Percentiles rank a stretch among this genome's conserved stretches.
Conservation (phyloP, 169 alveolate species). For the Perkinsus marinus region DNA sequence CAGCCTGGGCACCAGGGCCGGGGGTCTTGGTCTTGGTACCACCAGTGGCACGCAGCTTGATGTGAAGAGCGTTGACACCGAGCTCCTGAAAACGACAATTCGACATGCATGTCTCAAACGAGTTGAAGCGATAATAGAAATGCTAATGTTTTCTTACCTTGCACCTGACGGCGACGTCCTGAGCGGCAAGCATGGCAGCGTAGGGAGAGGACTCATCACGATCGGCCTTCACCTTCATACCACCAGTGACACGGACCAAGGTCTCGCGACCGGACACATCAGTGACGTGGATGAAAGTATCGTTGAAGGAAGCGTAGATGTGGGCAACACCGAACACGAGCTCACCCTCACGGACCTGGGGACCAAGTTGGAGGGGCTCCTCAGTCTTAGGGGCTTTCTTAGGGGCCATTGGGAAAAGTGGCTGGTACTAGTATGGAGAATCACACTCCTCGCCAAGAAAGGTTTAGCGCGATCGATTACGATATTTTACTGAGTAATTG, state of each 20-base stretch:
- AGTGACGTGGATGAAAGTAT: conserved; percentile 98
- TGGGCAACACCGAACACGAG: conserved; percentile 96
- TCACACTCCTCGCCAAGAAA: no score
- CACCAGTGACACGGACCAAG: conserved; percentile 95
- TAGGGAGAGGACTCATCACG: conserved; percentile 99
- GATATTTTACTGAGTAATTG: no score
- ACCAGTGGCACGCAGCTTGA: conserved; percentile 95
- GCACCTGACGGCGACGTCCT: conserved; percentile 89
- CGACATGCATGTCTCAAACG: no score
- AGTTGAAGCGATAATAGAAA: no score
- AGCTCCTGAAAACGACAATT: conserved; percentile 63
- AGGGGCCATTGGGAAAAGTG: conserved; percentile 4
- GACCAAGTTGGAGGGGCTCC: conserved; percentile 39
- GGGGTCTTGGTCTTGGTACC: conserved; percentile 94
- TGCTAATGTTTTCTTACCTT: no score
- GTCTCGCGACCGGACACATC: conserved; percentile 98
- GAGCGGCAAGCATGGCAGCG: conserved; percentile 99
- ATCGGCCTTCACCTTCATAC: conserved; percentile 98
- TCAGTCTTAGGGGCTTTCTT: conserved; percentile 28
- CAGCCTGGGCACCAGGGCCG: conserved; percentile 99
- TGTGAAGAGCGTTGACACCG: conserved; percentile 96
- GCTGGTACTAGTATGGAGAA: no score
- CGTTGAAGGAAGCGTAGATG: conserved; percentile 96
- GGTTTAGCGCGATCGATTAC: no score
- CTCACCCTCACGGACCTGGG: conserved; percentile 77